A percentile compares a stretch with the other conserved stretches of the same genome.
phyloP scores from a whole-genome alignment of 2,329 filamentous ascomycete genomes.

The Fusarium sp. region DNA sequence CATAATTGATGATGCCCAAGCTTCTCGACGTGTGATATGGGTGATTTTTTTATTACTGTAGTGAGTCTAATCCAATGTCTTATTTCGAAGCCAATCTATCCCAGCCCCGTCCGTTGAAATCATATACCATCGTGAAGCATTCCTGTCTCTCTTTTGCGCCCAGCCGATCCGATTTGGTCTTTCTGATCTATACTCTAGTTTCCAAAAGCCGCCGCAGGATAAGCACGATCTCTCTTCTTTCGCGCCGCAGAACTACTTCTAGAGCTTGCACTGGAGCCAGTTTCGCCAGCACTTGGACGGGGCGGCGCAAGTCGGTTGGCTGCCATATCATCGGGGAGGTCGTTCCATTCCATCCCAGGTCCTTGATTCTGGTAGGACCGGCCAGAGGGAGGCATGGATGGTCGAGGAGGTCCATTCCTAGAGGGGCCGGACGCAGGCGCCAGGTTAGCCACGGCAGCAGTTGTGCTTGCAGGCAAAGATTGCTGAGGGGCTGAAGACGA shows the following conservation, averaged over 20 bases:
- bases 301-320: slow-evolving; percentile 47
- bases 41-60: slow-evolving; percentile 15
- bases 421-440: slow-evolving; percentile 44
- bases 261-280: slow-evolving; percentile 60
- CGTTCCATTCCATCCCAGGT: slow-evolving; percentile 73
- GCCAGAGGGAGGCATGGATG: slow-evolving; percentile 46
- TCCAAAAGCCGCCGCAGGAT: slow-evolving; percentile 71
- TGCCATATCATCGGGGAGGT: slow-evolving; percentile 70
- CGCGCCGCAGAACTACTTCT: slow-evolving; percentile 64
- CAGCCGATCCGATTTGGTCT: not conserved
- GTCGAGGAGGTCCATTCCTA: slow-evolving; percentile 34
- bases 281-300: slow-evolving; percentile 46
- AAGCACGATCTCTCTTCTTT: slow-evolving; percentile 70
- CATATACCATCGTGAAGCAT: slow-evolving; percentile 27
- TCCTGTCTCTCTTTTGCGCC: not conserved
- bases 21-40: not conserved
- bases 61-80: slow-evolving; percentile 1
- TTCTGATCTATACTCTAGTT: slow-evolving; percentile 42
- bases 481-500: slow-evolving; percentile 33
- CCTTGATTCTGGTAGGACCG: slow-evolving; percentile 69
- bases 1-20: slow-evolving; percentile 14
- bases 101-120: slow-evolving; percentile 14
- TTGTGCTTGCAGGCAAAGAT: slow-evolving; percentile 42
- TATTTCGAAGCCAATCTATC: slow-evolving; percentile 6
- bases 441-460: slow-evolving; percentile 50